phyloP scores from a whole-genome alignment of 352 stramenopile genomes.

The Phytopythium oedochilum region DNA sequence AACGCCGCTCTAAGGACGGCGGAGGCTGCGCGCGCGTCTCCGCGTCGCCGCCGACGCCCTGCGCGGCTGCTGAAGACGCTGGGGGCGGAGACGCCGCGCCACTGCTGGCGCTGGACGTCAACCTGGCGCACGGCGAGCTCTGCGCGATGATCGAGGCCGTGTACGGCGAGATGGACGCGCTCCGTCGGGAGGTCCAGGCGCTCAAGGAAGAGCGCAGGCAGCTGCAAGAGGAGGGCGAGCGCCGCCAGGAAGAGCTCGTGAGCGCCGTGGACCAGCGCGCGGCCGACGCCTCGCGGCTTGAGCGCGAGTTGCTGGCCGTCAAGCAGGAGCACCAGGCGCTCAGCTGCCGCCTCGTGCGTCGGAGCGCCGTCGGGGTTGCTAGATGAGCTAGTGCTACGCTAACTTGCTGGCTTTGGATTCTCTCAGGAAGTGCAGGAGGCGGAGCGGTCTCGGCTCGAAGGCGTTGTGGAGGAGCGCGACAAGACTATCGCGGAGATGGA shows the following conservation, averaged over 20 bases:
- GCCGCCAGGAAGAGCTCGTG: conserved; percentile 1
- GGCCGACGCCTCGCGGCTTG: background rate
- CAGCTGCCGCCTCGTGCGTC: background rate
- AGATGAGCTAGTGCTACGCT: background rate
- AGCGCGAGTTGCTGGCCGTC: background rate
- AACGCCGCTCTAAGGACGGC: background rate
- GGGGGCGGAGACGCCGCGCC: background rate
- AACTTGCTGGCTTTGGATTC: background rate
- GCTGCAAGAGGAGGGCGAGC: background rate
- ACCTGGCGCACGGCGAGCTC: conserved; percentile 22
- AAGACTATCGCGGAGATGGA: background rate
- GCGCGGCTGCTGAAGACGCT: background rate
- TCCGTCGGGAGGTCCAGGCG: conserved; percentile 1
- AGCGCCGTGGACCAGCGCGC: conserved; percentile 6
- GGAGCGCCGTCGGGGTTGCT: background rate
- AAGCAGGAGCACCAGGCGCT: background rate
- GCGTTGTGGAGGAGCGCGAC: background rate
- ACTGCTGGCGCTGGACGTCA: conserved; percentile 18
- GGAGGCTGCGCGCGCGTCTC: background rate
- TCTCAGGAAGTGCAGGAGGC: background rate
- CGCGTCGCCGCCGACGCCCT: too few species aligned
- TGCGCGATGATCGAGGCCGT: conserved; percentile 17
- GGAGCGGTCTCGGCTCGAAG: background rate
- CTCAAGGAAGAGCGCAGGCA: conserved; percentile 2
- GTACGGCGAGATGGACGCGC: conserved; percentile 9